Conservation (phyloP, 768 basidiomycete species). For the Trametes meyenii region DNA sequence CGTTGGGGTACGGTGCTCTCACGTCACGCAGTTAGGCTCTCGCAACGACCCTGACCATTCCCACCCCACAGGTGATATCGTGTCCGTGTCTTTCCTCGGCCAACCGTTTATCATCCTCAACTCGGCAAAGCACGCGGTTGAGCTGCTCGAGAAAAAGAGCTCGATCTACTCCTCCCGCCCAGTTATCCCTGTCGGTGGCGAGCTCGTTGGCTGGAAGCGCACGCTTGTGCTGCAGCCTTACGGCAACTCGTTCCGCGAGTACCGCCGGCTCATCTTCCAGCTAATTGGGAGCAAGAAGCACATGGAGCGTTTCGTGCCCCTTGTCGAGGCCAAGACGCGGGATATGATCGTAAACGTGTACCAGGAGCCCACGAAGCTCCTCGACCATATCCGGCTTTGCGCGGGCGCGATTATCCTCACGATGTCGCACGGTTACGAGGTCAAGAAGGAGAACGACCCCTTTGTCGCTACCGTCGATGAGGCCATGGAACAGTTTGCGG, state of each 20-base stretch:
- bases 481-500: conserved; percentile 30
- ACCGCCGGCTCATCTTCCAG: conserved; percentile 28
- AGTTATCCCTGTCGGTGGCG: conserved; percentile 30
- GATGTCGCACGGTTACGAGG: conserved; percentile 34
- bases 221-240: conserved; percentile 28
- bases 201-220: conserved; percentile 33
- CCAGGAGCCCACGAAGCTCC: conserved; percentile 28
- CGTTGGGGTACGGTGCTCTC: conserved; percentile 25
- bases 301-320: conserved; percentile 30
- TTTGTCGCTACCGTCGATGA: conserved; percentile 40
- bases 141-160: conserved; percentile 36
- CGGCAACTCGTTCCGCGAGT: conserved; percentile 32
- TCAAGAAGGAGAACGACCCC: conserved; percentile 37
- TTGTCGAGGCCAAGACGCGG: conserved; percentile 36
- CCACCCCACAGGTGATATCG: conserved; percentile 31
- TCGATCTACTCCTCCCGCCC: conserved; percentile 36
- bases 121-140: conserved; percentile 30
- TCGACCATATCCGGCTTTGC: conserved; percentile 36
- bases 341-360: conserved; percentile 36
- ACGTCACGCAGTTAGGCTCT: not conserved
- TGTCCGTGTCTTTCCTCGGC: conserved; percentile 33
- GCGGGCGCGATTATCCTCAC: conserved; percentile 34
- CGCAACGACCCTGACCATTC: not conserved
- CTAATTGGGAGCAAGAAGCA: conserved; percentile 30
- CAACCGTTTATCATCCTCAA: conserved; percentile 36